These are phyloP conservation scores for Cyclotella kingstonii DNA, from an alignment of 108 stramenopile genomes.

Conservation along the genomic window DNA sequence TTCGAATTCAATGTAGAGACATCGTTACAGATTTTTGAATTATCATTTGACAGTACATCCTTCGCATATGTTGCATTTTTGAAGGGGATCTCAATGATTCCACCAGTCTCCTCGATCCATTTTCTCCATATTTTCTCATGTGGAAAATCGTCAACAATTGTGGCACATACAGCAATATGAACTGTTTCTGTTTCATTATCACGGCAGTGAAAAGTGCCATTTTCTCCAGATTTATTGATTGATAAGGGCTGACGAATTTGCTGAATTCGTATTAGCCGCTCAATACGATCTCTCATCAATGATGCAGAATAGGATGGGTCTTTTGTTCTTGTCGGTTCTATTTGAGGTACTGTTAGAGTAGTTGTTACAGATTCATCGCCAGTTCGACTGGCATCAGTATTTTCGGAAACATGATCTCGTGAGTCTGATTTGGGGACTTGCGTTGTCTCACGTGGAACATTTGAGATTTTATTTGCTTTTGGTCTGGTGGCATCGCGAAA, in stretches of 20 bases:
- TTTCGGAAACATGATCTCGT: neutral
- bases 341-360: neutral
- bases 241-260: slow-evolving; percentile 28
- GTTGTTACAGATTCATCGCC: neutral
- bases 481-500: slow-evolving; percentile 42
- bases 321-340: slow-evolving; percentile 26
- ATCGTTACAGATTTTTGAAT: too few species aligned
- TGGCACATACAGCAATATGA: slow-evolving; percentile 49
- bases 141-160: slow-evolving; percentile 51
- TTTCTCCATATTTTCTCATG: slow-evolving; percentile 50
- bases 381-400: neutral
- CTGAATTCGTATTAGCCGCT: slow-evolving; percentile 25
- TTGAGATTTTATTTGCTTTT: neutral
- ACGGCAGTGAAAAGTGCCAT: too few species aligned
- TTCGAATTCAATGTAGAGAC: neutral
- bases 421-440: neutral
- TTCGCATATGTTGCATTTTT: neutral
- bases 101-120: slow-evolving; percentile 47
- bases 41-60: too few species aligned
- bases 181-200: neutral
- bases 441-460: neutral
- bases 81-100: neutral
- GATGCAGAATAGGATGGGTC: slow-evolving; percentile 37
- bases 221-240: neutral
- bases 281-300: slow-evolving; percentile 27